Base-by-base conservation (phyloP, 768 basidiomycete species). In the Lactarius vividus region DNA sequence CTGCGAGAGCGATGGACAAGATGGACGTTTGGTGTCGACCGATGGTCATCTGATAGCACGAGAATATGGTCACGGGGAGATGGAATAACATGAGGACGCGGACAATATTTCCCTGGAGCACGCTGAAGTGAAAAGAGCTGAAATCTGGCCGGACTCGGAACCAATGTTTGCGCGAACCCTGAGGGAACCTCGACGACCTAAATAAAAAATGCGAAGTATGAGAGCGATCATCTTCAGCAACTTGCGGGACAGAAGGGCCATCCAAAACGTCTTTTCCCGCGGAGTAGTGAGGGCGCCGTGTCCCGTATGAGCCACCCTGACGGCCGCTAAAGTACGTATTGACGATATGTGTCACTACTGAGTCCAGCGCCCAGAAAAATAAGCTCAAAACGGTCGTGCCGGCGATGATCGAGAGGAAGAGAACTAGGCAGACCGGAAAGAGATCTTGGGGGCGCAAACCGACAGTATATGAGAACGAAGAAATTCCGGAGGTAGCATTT, bases 11-110 rank as follows among this genome's bases (percentile, higher is more conserved):
- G 59, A 90, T 83, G 29, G 91, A 87, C 4, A 84, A 78, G 29
- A 83, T 71, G 2, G 86, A 82, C 0, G 85, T 82, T 2, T 80
- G 75, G 3, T 79, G 74, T 8, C 78, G 79, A 20, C 84, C 81
- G 37, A 87, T 76, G 13, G 86, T 84, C 83, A 95, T 88, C 73
- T 95, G 88, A 75, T 94, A 98, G 67, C 85, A 87, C 3, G 94
- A 92, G 77, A 96, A 96, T 59, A 94, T 85, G 40, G 94, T 96
- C 65, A 98, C 84, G 8, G 96, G 96, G 23, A 98, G 85, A 76
- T 99, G 96, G 79, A 99, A 98, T 39, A 96, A 80, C 44, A 97
- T 82, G 52, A 98, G 84, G 63, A 98, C 80, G 66, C 96, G 91
- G 65, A 96, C 88, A 65, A 98, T 86, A 76, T 97, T 98, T 54